Evolutionary conservation across 2,329 filamentous ascomycete species (phyloP).

Genomic region (Aspergillus ochraceus): DNA sequence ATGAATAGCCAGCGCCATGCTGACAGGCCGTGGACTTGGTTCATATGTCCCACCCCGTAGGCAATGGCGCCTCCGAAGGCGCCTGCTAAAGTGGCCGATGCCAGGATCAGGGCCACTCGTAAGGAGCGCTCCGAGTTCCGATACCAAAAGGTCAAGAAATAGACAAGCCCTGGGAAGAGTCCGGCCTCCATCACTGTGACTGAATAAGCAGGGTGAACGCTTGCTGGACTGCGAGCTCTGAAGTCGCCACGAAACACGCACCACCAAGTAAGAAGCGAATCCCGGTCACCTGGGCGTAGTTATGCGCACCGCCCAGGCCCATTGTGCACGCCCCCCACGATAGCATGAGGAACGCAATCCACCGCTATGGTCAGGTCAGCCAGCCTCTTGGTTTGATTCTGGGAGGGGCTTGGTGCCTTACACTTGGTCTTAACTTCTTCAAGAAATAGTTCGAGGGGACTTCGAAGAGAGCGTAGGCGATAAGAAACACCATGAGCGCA

Average conservation of each 20-base stretch:
- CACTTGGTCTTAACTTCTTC: conserved; percentile 49
- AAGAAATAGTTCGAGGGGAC: conserved; percentile 53
- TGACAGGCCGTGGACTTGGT: conserved; percentile 31
- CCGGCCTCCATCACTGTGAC: conserved; percentile 49
- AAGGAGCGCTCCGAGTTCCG: conserved; percentile 57
- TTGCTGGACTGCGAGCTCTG: too few relatives aligned
- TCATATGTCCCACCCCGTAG: conserved; percentile 49
- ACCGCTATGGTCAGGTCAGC: conserved; percentile 30
- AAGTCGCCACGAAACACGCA: too few relatives aligned
- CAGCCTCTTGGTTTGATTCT: not conserved
- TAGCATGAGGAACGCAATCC: conserved; percentile 53
- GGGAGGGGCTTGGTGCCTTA: conserved; percentile 13
- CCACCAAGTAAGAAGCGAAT: conserved; percentile 50
- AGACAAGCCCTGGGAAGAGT: conserved; percentile 51
- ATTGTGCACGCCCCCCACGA: conserved; percentile 52
- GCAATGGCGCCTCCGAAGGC: conserved; percentile 58
- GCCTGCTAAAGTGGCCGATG: conserved; percentile 55
- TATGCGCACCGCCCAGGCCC: conserved; percentile 47
- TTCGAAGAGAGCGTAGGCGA: conserved; percentile 52
- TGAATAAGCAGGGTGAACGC: not conserved
- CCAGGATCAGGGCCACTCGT: conserved; percentile 57
- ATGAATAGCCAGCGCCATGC: conserved; percentile 53
- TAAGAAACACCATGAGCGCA: conserved; percentile 49
- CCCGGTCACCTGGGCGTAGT: conserved; percentile 45
- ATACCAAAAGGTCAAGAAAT: conserved; percentile 57